Evolutionary conservation across 768 basidiomycete genomes (phyloP).

Genomic region (Boletus sensibilis): DNA sequence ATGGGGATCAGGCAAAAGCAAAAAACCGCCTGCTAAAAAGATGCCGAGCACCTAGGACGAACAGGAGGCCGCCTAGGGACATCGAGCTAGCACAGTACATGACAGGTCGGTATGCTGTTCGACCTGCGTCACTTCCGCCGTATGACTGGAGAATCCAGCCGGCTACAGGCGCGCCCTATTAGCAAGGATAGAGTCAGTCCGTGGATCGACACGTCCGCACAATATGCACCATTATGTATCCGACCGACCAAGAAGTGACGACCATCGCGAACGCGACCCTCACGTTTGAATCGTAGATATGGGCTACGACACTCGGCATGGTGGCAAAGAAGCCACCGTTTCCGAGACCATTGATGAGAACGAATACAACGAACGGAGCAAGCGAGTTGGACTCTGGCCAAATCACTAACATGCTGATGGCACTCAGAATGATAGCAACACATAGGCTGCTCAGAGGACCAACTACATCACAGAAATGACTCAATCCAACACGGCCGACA

Average conservation of each 20-base stretch:
- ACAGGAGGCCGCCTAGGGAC: conserved; percentile 24
- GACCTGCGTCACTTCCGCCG: conserved; percentile 22
- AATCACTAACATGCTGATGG: not conserved
- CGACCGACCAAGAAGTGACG: conserved; percentile 31
- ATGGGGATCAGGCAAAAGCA: conserved; percentile 10
- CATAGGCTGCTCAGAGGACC: not conserved
- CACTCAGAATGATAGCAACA: not conserved
- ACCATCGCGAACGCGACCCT: conserved; percentile 36
- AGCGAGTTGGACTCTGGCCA: not conserved
- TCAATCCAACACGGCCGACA: not conserved
- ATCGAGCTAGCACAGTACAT: conserved; percentile 32
- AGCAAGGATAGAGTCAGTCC: not conserved
- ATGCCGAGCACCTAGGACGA: conserved; percentile 17
- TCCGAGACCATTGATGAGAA: conserved; percentile 29
- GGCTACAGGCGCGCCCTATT: conserved; percentile 30
- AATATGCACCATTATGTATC: conserved; percentile 26
- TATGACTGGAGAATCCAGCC: conserved; percentile 30
- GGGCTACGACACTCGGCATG: conserved; percentile 32
- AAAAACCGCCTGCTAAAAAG: conserved; percentile 9
- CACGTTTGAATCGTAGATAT: conserved; percentile 31
- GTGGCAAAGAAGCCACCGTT: conserved; percentile 37
- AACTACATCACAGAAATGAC: not conserved
- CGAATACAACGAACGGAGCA: conserved; percentile 23
- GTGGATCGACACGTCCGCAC: not conserved
- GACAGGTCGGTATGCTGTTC: conserved; percentile 28